A percentile compares a stretch with the other conserved stretches of the same genome.
phyloP scores from a whole-genome alignment of 2,329 filamentous ascomycete genomes.

The Sporothrix variecibatus region DNA sequence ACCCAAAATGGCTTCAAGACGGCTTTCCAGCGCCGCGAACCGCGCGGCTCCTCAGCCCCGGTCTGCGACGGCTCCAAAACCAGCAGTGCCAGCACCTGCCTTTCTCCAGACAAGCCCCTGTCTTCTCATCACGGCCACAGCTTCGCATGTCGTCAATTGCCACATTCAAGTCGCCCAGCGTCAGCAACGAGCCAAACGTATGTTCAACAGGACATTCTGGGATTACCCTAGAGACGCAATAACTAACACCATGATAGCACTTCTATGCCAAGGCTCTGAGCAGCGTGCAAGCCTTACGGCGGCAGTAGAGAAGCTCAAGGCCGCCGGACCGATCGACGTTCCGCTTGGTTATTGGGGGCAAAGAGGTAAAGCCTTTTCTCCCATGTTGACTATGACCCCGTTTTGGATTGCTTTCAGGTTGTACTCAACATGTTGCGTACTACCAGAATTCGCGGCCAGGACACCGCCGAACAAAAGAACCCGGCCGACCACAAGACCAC shows the following conservation, averaged over 20 bases:
- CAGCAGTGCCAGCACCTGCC: not conserved
- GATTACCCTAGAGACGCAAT: not conserved
- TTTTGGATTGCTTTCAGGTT: slow-evolving; percentile 46
- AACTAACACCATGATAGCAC: slow-evolving; percentile 57
- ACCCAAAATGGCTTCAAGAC: slow-evolving; percentile 30
- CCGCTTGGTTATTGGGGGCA: slow-evolving; percentile 82
- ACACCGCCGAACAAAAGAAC: slow-evolving; percentile 72
- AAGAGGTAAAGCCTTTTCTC: slow-evolving; percentile 48
- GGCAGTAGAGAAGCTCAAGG: slow-evolving; percentile 70
- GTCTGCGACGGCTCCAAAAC: slow-evolving; percentile 19
- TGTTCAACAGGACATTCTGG: slow-evolving; percentile 41
- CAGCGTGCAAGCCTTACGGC: slow-evolving; percentile 75
- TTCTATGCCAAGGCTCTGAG: slow-evolving; percentile 80
- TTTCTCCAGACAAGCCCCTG: slow-evolving; percentile 1
- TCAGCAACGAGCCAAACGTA: slow-evolving; percentile 95
- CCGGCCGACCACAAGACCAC: slow-evolving; percentile 76
- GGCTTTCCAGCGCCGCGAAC: slow-evolving; percentile 26
- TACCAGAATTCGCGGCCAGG: slow-evolving; percentile 64
- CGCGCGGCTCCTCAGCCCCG: slow-evolving; percentile 25
- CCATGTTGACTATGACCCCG: not conserved
- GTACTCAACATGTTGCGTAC: slow-evolving; percentile 4
- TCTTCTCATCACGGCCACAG: slow-evolving; percentile 27
- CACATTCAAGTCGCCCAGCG: slow-evolving; percentile 81
- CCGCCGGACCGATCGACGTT: slow-evolving; percentile 71
- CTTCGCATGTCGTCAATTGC: slow-evolving; percentile 63